Percentiles rank a stretch among this genome's conserved stretches.
Conservation (phyloP, 1,284 basidiomycete species). For the Apiotrichum gracile region DNA sequence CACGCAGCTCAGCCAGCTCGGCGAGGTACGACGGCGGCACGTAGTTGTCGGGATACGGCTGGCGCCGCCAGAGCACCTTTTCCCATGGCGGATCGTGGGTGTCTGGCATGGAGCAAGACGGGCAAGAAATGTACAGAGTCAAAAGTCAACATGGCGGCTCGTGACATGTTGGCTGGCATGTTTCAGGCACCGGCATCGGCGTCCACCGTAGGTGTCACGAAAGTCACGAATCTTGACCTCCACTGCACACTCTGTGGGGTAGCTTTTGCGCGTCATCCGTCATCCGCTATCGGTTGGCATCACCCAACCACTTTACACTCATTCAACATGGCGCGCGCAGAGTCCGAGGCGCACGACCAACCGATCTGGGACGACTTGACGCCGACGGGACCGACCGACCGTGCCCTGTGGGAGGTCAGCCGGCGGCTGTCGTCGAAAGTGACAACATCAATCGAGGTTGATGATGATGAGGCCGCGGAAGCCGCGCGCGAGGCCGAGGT, state of each 20-base stretch:
- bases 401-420: neutral
- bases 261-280: neutral
- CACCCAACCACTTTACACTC: no score
- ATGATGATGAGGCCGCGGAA: neutral
- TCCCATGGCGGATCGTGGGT: slow-evolving; percentile 54
- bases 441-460: neutral
- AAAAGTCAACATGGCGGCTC: neutral
- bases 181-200: slow-evolving; percentile 3
- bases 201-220: neutral
- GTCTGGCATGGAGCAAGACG: neutral
- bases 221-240: neutral
- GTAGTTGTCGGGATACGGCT: slow-evolving; percentile 76
- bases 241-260: no score
- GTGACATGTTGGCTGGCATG: neutral
- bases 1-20: slow-evolving; percentile 70
- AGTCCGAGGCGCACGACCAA: neutral
- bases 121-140: neutral
- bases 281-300: neutral
- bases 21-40: slow-evolving; percentile 72
- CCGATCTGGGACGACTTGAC: no score
- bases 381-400: neutral
- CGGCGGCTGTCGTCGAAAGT: neutral
- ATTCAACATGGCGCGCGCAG: no score
- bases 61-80: slow-evolving; percentile 76
- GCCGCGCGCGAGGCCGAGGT: slow-evolving; percentile 7